These are phyloP conservation scores for Tolypocladium nubicola DNA, from an alignment of 2,329 filamentous ascomycete species.

Conservation along the genomic window DNA sequence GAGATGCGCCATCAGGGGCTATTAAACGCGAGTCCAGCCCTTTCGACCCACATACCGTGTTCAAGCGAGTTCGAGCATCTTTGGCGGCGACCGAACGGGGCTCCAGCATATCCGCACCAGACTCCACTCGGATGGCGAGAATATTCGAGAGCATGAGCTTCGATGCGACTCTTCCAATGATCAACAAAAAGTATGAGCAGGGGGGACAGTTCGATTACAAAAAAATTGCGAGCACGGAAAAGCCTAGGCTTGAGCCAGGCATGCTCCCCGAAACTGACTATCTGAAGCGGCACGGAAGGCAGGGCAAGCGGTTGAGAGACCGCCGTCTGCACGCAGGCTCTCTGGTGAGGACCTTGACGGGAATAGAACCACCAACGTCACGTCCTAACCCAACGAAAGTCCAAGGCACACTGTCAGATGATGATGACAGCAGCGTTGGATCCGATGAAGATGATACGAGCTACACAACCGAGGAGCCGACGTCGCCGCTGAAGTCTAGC, in stretches of 20 bases:
- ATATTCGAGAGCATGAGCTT: constrained; percentile 46
- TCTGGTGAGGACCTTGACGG: constrained; percentile 15
- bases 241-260: constrained; percentile 17
- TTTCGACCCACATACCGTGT: constrained; percentile 47
- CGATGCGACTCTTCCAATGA: constrained; percentile 38
- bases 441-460: constrained; percentile 48
- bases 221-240: constrained; percentile 19
- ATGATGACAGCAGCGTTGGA: constrained; percentile 37
- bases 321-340: constrained; percentile 9
- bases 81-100: constrained; percentile 15
- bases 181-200: constrained; percentile 48
- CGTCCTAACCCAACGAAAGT: constrained; percentile 26
- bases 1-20: constrained; percentile 17
- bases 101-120: constrained; percentile 10
- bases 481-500: constrained; percentile 38
- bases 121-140: constrained; percentile 26
- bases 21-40: constrained; percentile 45
- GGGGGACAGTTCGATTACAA: constrained; percentile 42
- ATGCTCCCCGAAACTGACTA: constrained; percentile 36
- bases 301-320: constrained; percentile 23
- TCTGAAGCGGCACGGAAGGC: constrained; percentile 34
- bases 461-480: constrained; percentile 36
- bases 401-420: constrained; percentile 28
- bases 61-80: constrained; percentile 44
- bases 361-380: constrained; percentile 12